Evolutionary conservation across 2,329 filamentous ascomycete species (phyloP).

Genomic region (Colletotrichum truncatum): DNA sequence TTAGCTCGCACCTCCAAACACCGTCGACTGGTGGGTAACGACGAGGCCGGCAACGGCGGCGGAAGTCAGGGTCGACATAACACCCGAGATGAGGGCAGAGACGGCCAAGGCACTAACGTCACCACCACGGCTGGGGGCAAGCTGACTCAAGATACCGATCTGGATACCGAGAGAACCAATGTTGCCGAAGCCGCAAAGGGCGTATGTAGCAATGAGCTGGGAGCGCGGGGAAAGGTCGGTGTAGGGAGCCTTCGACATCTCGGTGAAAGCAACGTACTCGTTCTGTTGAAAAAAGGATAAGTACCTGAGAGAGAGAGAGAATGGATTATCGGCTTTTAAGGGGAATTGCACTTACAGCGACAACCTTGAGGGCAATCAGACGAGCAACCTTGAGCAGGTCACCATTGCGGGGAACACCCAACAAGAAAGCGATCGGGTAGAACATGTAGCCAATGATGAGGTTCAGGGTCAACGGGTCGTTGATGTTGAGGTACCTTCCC

Average conservation of each 20-base stretch:
- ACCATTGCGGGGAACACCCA: constrained; percentile 75
- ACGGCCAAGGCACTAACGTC: constrained; percentile 81
- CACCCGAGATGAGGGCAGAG: constrained; percentile 80
- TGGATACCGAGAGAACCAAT: constrained; percentile 89
- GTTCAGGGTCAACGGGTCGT: constrained; percentile 76
- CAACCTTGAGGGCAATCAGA: constrained; percentile 86
- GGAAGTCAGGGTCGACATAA: constrained; percentile 81
- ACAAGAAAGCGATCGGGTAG: constrained; percentile 82
- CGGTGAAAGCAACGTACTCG: constrained; percentile 79
- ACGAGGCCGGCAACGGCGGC: constrained; percentile 83
- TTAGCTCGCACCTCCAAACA: background rate
- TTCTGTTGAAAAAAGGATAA: constrained; percentile 55
- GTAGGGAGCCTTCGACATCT: constrained; percentile 62
- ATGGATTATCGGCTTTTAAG: background rate
- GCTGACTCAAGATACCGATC: constrained; percentile 86
- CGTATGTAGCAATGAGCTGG: constrained; percentile 84
- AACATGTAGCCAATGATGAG: constrained; percentile 80
- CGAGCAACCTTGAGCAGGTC: constrained; percentile 77
- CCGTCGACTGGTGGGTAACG: constrained; percentile 58
- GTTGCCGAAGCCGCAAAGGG: constrained; percentile 86
- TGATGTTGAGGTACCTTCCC: constrained; percentile 81
- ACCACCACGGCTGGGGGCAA: constrained; percentile 77
- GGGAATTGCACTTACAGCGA: constrained; percentile 61
- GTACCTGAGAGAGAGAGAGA: constrained; percentile 35
- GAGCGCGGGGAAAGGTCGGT: constrained; percentile 72